Evolutionary conservation across 345 rosid genomes (phyloP).

Genomic region (Gossypium bickii): DNA sequence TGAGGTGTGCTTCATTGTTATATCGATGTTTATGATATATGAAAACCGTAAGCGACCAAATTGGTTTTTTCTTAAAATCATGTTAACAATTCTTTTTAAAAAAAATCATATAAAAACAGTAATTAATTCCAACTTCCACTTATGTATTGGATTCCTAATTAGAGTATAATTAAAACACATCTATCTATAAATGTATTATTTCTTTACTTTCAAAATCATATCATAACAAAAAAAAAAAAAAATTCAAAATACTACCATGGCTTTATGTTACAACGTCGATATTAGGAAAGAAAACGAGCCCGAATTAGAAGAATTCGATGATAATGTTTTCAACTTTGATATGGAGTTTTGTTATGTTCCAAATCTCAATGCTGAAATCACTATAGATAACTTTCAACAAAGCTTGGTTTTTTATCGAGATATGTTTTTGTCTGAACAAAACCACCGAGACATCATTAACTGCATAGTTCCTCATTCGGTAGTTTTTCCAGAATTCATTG

Average conservation of each 20-base stretch:
- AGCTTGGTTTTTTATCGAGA: neutral
- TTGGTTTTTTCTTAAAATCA: neutral
- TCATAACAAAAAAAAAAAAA: no score
- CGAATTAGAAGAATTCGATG: neutral
- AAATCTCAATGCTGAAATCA: neutral
- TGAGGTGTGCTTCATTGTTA: neutral
- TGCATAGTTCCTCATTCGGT: no score
- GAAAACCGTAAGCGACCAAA: neutral
- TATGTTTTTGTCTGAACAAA: neutral
- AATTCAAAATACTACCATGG: neutral
- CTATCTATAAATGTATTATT: no score
- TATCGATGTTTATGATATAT: neutral
- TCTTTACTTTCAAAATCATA: no score
- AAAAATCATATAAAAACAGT: no score
- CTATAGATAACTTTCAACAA: accelerated
- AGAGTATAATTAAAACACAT: no score
- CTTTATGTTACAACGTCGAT: neutral
- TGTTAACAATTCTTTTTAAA: no score
- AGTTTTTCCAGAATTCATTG: neutral
- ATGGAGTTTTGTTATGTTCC: neutral
- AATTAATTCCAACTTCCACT: no score
- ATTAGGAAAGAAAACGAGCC: neutral
- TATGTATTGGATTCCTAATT: no score
- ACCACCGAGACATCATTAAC: no score
- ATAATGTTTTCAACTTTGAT: no score